These are phyloP conservation scores for Trypanosoma boissoni DNA, from an alignment of 208 protist genomes.

Conservation along the genomic window DNA sequence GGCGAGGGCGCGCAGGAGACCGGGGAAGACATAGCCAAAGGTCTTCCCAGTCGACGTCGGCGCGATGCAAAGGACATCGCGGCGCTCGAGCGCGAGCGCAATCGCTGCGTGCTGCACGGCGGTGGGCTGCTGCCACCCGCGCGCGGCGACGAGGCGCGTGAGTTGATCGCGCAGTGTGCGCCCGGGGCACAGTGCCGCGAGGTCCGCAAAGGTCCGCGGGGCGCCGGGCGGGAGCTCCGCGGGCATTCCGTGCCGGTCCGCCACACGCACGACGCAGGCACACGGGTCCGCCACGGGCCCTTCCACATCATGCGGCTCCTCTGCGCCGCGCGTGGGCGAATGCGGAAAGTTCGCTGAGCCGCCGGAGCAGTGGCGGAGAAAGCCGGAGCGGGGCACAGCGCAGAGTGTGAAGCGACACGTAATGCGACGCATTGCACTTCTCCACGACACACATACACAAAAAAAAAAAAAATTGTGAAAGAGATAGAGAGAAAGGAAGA, in stretches of 20 bases:
- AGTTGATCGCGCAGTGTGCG: constrained; percentile 38
- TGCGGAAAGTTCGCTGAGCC: no score
- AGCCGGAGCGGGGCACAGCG: no score
- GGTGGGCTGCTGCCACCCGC: constrained; percentile 41
- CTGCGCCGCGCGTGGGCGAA: no score
- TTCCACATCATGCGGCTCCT: no score
- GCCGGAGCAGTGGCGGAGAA: no score
- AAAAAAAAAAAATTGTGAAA: no score
- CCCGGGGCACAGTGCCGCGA: constrained; percentile 43
- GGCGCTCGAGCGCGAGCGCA: constrained; percentile 59
- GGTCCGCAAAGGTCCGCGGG: constrained; percentile 48
- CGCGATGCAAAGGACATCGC: constrained; percentile 84
- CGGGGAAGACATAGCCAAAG: constrained; percentile 83
- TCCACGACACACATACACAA: no score
- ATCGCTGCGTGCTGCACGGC: constrained; percentile 55
- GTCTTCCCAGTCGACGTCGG: constrained; percentile 92
- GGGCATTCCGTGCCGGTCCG: constrained; percentile 79
- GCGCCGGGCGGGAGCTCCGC: constrained; percentile 38
- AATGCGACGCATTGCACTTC: no score
- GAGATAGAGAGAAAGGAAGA: no score
- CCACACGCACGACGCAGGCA: constrained; percentile 58
- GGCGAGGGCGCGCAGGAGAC: constrained; percentile 56
- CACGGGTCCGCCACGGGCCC: no score
- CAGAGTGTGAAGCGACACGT: no score
- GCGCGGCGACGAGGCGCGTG: constrained; percentile 29